Conservation (phyloP, 306 rosid species). For the Quercus berberidifolia region DNA sequence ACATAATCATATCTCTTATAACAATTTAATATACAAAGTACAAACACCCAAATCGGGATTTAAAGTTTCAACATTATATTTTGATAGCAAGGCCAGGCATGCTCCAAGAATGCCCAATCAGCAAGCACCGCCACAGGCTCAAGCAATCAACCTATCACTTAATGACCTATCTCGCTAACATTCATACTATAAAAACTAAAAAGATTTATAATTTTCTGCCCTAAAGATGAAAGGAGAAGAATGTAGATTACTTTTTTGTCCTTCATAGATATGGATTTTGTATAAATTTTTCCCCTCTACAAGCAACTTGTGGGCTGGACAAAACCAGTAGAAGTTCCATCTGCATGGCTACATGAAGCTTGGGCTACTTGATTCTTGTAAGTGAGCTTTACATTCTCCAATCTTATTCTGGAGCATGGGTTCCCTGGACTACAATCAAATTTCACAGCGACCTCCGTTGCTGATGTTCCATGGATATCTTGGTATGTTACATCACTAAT, state of each 20-base stretch:
- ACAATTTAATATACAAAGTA: not conserved
- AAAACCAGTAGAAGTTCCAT: slow-evolving; percentile 20
- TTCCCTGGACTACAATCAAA: slow-evolving; percentile 28
- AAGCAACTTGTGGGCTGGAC: slow-evolving; percentile 35
- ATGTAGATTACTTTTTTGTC: not conserved
- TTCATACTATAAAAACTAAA: not conserved
- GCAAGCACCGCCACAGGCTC: slow-evolving; percentile 9
- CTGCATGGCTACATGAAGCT: slow-evolving; percentile 25
- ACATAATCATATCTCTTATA: not conserved
- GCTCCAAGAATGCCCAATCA: slow-evolving; percentile 1
- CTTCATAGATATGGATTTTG: not conserved
- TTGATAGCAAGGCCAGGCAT: slow-evolving; percentile 7
- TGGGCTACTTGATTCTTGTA: slow-evolving; percentile 13
- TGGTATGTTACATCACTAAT: slow-evolving; percentile 22
- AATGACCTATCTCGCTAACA: not conserved
- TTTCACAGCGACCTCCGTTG: slow-evolving; percentile 30
- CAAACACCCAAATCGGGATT: not conserved
- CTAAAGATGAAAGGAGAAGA: not conserved
- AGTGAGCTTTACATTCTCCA: slow-evolving; percentile 28
- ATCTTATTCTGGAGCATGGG: slow-evolving; percentile 23
- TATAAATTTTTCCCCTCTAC: not conserved
- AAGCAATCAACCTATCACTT: not conserved
- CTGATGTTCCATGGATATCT: slow-evolving; percentile 33
- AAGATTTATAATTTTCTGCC: not conserved
- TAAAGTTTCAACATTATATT: not conserved